Conservation (phyloP, 108 stramenopile genomes). For the Pseudonitzschia delicatissima region DNA sequence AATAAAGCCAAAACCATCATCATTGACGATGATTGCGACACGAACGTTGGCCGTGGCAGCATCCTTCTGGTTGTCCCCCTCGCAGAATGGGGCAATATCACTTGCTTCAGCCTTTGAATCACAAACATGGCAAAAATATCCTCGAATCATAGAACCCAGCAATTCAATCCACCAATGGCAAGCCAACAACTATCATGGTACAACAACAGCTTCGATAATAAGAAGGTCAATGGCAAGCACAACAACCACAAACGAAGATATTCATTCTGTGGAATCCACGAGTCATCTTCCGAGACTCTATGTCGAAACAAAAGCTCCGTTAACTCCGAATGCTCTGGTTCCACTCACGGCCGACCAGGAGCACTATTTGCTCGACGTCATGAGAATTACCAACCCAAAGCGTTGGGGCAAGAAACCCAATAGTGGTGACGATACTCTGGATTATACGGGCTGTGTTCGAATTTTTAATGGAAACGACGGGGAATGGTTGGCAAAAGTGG, state of each 20-base stretch:
- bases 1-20: too few species aligned
- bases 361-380: conserved; percentile 72
- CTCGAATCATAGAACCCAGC: neutral
- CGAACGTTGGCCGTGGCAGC: neutral
- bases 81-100: neutral
- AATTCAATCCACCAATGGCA: neutral
- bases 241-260: neutral
- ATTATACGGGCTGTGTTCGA: conserved; percentile 39
- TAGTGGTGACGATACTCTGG: neutral
- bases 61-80: neutral
- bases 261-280: neutral
- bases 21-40: neutral
- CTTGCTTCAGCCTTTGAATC: neutral
- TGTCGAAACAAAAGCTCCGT: neutral
- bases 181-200: neutral
- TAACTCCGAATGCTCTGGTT: conserved; percentile 15
- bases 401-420: conserved; percentile 18
- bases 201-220: neutral
- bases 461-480: conserved; percentile 74
- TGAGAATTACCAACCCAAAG: conserved; percentile 60
- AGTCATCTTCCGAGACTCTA: conserved; percentile 11
- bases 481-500: conserved; percentile 75
- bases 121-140: neutral
- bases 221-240: neutral
- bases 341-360: conserved; percentile 55